These are phyloP conservation scores for Cladorrhinum sp. DNA, from an alignment of 2,329 filamentous ascomycete genomes.

Conservation along the genomic window DNA sequence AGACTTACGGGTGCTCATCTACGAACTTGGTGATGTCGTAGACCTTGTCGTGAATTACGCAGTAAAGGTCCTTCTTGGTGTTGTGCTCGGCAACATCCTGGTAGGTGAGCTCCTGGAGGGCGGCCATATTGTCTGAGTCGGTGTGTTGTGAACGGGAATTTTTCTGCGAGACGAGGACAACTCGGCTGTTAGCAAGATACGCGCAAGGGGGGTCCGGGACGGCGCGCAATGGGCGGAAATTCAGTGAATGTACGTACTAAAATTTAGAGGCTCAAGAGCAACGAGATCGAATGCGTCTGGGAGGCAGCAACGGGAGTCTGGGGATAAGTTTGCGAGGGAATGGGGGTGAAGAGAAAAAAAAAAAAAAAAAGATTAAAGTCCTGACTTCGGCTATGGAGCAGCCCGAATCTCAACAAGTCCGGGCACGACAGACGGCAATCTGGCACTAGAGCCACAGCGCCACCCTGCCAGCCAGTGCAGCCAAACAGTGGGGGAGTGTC, in stretches of 20 bases:
- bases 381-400: slow-evolving; percentile 14
- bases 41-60: slow-evolving; percentile 95
- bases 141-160: slow-evolving; percentile 8
- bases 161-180: slow-evolving; percentile 19
- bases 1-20: slow-evolving; percentile 85
- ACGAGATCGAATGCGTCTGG: slow-evolving; percentile 1
- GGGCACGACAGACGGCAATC: slow-evolving; percentile 17
- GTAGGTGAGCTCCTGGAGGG: slow-evolving; percentile 61
- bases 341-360: slow-evolving; percentile 4
- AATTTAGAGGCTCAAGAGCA: slow-evolving; percentile 17
- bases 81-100: slow-evolving; percentile 81
- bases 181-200: slow-evolving; percentile 21
- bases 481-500: not conserved
- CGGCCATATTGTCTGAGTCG: slow-evolving; percentile 36
- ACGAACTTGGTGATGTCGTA: slow-evolving; percentile 88
- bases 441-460: slow-evolving; percentile 4
- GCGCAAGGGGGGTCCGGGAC: not conserved
- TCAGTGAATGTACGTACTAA: slow-evolving; percentile 12
- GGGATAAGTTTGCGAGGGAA: slow-evolving; percentile 6
- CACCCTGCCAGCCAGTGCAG: slow-evolving; percentile 14
- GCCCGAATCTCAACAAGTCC: slow-evolving; percentile 10
- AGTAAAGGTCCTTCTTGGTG: slow-evolving; percentile 88
- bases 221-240: slow-evolving; percentile 6
- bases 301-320: slow-evolving; percentile 4
- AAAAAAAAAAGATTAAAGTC: slow-evolving; percentile 16